These are phyloP conservation scores for Panaeolus papilionaceus DNA, from an alignment of 768 basidiomycete genomes.

Conservation along the genomic window DNA sequence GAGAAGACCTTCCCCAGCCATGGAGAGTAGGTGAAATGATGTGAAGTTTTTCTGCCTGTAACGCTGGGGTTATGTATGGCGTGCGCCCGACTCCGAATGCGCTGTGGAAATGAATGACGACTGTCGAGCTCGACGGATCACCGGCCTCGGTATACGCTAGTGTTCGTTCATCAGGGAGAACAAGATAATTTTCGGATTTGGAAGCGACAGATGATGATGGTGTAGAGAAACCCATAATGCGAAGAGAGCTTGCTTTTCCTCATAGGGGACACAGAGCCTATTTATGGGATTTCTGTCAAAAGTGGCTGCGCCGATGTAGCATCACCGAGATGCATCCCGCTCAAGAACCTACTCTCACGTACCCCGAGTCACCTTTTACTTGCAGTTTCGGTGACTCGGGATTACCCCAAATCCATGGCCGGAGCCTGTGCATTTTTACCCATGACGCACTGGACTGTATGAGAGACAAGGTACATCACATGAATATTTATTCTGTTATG, in stretches of 20 bases:
- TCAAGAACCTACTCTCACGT: conserved; percentile 11
- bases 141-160: conserved; percentile 63
- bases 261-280: not conserved
- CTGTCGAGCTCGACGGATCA: conserved; percentile 50
- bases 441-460: conserved; percentile 11
- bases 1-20: conserved; percentile 63
- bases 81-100: conserved; percentile 55
- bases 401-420: conserved; percentile 8
- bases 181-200: conserved; percentile 42
- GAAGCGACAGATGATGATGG: conserved; percentile 2
- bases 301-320: conserved; percentile 12
- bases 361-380: conserved; percentile 7
- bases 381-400: conserved; percentile 12
- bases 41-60: conserved; percentile 50
- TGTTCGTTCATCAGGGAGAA: conserved; percentile 50
- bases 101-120: conserved; percentile 63
- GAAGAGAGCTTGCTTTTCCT: not conserved
- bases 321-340: conserved; percentile 17
- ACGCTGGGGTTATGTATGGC: conserved; percentile 35
- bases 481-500: not conserved
- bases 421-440: conserved; percentile 14
- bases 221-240: not conserved
- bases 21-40: conserved; percentile 59
- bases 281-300: not conserved
- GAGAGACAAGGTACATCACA: conserved; percentile 8